Conservation (phyloP, 2,329 filamentous ascomycete species). For the Trichoderma afroharzianum region DNA sequence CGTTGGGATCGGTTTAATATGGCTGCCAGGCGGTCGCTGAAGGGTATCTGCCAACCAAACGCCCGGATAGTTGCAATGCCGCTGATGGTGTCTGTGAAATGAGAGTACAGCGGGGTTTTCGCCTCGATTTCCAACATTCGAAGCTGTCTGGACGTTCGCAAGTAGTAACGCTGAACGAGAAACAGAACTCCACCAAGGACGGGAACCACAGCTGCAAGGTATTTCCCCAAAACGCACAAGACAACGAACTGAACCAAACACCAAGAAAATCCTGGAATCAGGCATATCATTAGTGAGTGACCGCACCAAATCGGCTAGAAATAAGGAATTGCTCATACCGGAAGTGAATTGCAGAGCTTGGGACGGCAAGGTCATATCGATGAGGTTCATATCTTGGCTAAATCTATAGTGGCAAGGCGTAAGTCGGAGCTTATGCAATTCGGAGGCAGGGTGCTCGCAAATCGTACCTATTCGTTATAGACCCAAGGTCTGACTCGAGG, state of each 20-base stretch:
- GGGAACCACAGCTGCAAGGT: neutral
- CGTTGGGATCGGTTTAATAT: neutral
- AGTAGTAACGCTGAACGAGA: constrained; percentile 49
- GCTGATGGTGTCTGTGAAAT: constrained; percentile 32
- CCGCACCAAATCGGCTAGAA: neutral
- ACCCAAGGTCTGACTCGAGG: neutral
- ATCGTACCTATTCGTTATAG: neutral
- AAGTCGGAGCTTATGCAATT: neutral
- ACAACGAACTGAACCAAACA: neutral
- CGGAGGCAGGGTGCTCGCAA: neutral
- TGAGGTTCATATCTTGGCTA: neutral
- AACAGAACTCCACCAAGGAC: constrained; percentile 27
- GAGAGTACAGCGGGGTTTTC: constrained; percentile 33
- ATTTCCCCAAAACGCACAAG: neutral
- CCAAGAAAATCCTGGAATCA: neutral
- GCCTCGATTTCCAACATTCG: constrained; percentile 55
- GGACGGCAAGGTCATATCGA: neutral
- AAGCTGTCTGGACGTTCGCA: constrained; percentile 55
- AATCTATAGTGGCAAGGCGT: neutral
- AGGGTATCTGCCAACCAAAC: constrained; percentile 43
- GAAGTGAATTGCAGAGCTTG: neutral
- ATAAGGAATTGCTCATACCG: neutral
- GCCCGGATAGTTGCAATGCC: constrained; percentile 50
- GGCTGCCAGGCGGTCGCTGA: neutral
- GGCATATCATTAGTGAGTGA: neutral